A percentile compares a stretch with the other conserved stretches of the same genome.
Evolutionary conservation across 129 eudicot species (phyloP).

Genomic region (Flaveria robusta): DNA sequence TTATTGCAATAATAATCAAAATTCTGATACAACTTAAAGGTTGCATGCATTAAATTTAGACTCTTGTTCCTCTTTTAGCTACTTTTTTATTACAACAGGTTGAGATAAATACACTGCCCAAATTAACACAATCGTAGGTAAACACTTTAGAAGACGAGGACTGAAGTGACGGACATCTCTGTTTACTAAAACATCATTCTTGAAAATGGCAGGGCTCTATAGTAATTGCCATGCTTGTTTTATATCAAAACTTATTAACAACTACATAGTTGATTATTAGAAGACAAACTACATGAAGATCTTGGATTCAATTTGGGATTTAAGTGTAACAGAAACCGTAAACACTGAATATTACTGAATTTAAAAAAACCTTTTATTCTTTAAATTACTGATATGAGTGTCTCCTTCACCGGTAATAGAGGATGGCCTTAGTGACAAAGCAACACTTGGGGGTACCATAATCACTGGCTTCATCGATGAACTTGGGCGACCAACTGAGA

Average conservation of each 20-base stretch:
- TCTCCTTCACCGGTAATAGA: slow-evolving; percentile 43
- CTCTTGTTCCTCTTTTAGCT: neutral
- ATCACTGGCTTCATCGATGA: slow-evolving; percentile 49
- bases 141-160: neutral
- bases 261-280: neutral
- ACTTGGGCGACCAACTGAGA: slow-evolving; percentile 46
- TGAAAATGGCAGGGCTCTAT: neutral
- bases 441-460: slow-evolving; percentile 65
- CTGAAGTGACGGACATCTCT: no score
- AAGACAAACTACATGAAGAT: neutral
- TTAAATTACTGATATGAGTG: slow-evolving; percentile 34
- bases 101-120: neutral
- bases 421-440: slow-evolving; percentile 51
- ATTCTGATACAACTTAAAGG: no score
- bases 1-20: no score
- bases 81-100: neutral
- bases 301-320: neutral
- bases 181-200: neutral
- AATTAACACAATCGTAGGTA: neutral
- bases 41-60: neutral
- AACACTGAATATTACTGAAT: neutral
- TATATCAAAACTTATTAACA: neutral
- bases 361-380: slow-evolving; percentile 59
- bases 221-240: neutral
- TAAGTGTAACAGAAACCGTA: neutral